Conservation (phyloP, 495 filamentous ascomycete species). For the Penicillium chermesinum region DNA sequence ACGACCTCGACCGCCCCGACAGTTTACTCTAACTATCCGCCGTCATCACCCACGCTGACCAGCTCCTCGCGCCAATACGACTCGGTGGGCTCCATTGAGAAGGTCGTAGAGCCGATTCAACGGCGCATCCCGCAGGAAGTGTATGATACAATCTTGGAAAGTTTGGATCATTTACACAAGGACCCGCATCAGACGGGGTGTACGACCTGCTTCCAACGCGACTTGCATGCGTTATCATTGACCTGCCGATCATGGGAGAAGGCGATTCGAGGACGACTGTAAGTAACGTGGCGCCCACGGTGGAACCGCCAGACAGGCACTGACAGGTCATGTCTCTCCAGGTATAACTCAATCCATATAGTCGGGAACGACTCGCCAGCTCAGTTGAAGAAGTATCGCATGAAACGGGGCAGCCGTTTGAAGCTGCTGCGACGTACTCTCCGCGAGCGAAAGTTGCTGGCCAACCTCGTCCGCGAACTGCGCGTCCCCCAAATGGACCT, state of each 20-base stretch:
- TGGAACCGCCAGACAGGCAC: background rate
- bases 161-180: slow-evolving; percentile 47
- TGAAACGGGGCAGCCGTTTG: slow-evolving; percentile 62
- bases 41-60: slow-evolving; percentile 29
- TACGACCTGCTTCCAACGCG: slow-evolving; percentile 72
- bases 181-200: slow-evolving; percentile 47
- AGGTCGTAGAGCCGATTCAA: slow-evolving; percentile 36
- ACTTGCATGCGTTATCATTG: slow-evolving; percentile 62
- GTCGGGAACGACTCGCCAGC: slow-evolving; percentile 60
- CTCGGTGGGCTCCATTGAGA: slow-evolving; percentile 33
- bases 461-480: slow-evolving; percentile 66
- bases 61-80: slow-evolving; percentile 32
- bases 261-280: slow-evolving; percentile 61
- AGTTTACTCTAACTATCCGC: slow-evolving; percentile 22
- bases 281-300: too few relatives aligned
- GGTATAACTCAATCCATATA: slow-evolving; percentile 67
- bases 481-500: slow-evolving; percentile 59
- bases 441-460: slow-evolving; percentile 61
- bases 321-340: too few relatives aligned
- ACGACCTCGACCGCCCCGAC: slow-evolving; percentile 37
- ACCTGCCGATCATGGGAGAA: slow-evolving; percentile 64
- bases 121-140: slow-evolving; percentile 51
- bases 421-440: slow-evolving; percentile 74
- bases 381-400: slow-evolving; percentile 61
- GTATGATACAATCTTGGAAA: slow-evolving; percentile 51